phyloP scores from a whole-genome alignment of 2,329 filamentous ascomycete genomes.

The Ascochyta rabiei region DNA sequence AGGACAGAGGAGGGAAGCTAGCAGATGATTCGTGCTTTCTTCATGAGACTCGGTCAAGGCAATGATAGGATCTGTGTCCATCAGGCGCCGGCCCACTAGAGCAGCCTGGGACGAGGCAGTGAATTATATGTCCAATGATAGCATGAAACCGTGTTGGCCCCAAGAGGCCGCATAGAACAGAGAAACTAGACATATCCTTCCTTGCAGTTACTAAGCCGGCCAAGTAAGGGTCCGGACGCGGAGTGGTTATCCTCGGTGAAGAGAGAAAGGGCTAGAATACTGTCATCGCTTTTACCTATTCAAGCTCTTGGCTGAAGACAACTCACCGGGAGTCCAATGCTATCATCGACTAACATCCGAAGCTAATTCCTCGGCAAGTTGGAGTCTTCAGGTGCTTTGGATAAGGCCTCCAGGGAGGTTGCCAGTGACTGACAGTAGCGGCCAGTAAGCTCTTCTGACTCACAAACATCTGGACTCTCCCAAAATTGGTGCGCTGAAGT shows the following conservation, averaged over 20 bases:
- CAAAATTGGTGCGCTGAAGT: background rate
- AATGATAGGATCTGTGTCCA: background rate
- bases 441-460: background rate
- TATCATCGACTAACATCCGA: background rate
- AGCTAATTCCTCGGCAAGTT: background rate
- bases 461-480: background rate
- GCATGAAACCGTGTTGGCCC: background rate
- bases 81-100: background rate
- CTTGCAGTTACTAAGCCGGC: background rate
- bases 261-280: background rate
- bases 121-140: background rate
- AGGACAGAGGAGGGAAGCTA: background rate
- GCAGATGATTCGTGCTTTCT: background rate
- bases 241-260: background rate
- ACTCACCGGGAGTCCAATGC: background rate
- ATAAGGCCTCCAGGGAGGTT: background rate
- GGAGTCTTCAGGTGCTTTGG: background rate
- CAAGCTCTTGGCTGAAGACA: background rate
- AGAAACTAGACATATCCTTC: background rate
- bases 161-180: conserved; percentile 2
- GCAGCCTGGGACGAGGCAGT: background rate
- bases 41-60: conserved; percentile 1
- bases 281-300: background rate
- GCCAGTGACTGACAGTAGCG: background rate
- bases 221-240: background rate